Base-by-base conservation (phyloP, 2,329 filamentous ascomycete genomes). In the Hymenoscyphus fraxineus region DNA sequence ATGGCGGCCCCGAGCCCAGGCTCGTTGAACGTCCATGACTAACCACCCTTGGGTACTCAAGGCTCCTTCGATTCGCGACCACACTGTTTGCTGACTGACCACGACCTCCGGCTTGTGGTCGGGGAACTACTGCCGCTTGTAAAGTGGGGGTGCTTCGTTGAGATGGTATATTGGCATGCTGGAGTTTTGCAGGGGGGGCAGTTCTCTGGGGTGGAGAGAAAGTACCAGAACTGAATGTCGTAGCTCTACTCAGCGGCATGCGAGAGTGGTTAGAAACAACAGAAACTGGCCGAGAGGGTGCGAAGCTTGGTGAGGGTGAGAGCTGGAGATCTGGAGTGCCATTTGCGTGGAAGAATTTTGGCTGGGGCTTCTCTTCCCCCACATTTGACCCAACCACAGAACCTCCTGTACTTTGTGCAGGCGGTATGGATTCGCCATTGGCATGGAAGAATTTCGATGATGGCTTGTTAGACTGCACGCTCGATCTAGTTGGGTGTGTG, bases 291-390 rank as follows among this genome's bases (percentile, higher is more conserved):
- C 77, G 73, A 62, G 79, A 73, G 59, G 78, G 54, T 76, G 76
- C 70, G 74, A 76, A 73, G 73, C 72, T 68, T 47, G 66, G 72
- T 73, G 66, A 72, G 75, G 73, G 68, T 41, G 74, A 71, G 0
- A 78, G 70, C 61, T 78, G 80, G 7, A 81, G 65, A 63, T 87
- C 83, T 1, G 84, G 83, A 15, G 79, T 79, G 38, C 88, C 87
- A 75, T 91, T 90, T 65, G 88, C 90, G 74, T 92, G 90, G 75
- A 93, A 87, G 79, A 93, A 92, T 74, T 90, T 91, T 76, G 81
- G 81, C 6, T 80, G 70, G 6, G 65, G 58, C 58, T 69, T 64
- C 40, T 76, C 74, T 54, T 75, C 73, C 22, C 70, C 71, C 12
- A 71, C 39, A 22, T 54, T 63, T 58, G 73, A 74, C 38, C 72